Conservation (phyloP, 1,284 basidiomycete genomes). For the Sporisorium sorghi region DNA sequence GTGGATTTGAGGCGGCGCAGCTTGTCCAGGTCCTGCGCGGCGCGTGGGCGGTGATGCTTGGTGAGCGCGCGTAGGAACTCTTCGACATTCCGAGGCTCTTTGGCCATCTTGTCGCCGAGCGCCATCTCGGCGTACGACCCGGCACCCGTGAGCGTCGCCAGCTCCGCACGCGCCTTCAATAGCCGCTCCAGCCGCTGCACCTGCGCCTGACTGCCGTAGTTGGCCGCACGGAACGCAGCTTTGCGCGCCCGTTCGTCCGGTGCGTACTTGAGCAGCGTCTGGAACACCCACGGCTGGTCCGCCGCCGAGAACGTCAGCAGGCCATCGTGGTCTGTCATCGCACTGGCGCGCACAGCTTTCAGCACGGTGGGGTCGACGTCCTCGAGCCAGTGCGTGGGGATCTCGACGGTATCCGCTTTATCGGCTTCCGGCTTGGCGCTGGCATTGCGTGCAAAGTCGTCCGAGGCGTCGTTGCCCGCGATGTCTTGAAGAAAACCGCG, state of each 20-base stretch:
- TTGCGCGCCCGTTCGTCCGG: constrained; percentile 83
- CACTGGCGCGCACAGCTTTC: constrained; percentile 24
- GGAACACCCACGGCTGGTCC: constrained; percentile 80
- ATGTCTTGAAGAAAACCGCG: constrained; percentile 79
- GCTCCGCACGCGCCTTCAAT: constrained; percentile 57
- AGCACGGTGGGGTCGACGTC: constrained; percentile 46
- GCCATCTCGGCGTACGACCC: constrained; percentile 64
- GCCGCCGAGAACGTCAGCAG: constrained; percentile 46
- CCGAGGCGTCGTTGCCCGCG: constrained; percentile 47
- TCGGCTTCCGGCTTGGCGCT: constrained; percentile 22
- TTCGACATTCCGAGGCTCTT: constrained; percentile 57
- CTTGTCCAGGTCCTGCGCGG: constrained; percentile 51
- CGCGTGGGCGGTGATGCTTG: constrained; percentile 56
- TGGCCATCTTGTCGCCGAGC: constrained; percentile 67
- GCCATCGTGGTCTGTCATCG: constrained; percentile 23
- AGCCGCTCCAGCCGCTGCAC: constrained; percentile 62
- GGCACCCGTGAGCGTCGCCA: constrained; percentile 64
- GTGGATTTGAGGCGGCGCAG: constrained; percentile 52
- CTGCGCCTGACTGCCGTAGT: constrained; percentile 55
- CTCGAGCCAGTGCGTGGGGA: constrained; percentile 50
- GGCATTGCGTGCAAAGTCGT: constrained; percentile 42
- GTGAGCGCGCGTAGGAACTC: constrained; percentile 61
- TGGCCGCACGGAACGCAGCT: constrained; percentile 75
- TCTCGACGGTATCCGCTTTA: constrained; percentile 25
- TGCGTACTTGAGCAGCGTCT: constrained; percentile 87